Evolutionary conservation across 2,329 filamentous ascomycete genomes (phyloP).

Genomic region (Fusarium fracticaudum): DNA sequence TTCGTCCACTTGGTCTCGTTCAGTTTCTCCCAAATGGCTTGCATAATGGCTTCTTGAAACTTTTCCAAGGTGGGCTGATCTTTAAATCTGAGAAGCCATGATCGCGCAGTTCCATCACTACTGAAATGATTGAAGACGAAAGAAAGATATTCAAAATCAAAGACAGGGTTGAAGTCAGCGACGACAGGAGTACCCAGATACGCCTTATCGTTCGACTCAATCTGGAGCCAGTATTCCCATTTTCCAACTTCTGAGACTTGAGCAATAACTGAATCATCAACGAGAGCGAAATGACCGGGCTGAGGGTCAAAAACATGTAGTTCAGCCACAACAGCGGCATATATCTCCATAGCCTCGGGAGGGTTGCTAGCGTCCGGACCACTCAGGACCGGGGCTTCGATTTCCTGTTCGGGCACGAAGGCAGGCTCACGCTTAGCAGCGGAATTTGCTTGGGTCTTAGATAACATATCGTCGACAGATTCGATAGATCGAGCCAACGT

Average conservation of each 20-base stretch:
- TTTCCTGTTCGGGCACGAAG: constrained; percentile 46
- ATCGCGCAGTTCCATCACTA: constrained; percentile 88
- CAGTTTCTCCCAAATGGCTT: constrained; percentile 94
- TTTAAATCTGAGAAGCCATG: constrained; percentile 93
- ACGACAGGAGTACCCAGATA: constrained; percentile 89
- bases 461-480: constrained; percentile 66
- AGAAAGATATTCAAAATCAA: constrained; percentile 98
- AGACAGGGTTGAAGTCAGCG: constrained; percentile 95
- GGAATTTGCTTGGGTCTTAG: constrained; percentile 60
- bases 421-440: constrained; percentile 55
- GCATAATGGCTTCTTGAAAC: constrained; percentile 95
- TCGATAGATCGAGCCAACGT: constrained; percentile 63
- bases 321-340: constrained; percentile 81
- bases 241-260: constrained; percentile 86
- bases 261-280: constrained; percentile 79
- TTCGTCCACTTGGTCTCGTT: constrained; percentile 96
- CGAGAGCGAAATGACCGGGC: constrained; percentile 83
- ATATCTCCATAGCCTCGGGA: constrained; percentile 76
- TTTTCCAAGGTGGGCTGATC: constrained; percentile 81
- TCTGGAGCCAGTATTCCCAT: constrained; percentile 97
- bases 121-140: constrained; percentile 99
- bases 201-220: constrained; percentile 77
- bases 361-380: constrained; percentile 49
- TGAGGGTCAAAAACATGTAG: constrained; percentile 94
- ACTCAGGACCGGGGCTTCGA: constrained; percentile 40